Evolutionary conservation across 2,329 filamentous ascomycete genomes (phyloP).

Genomic region (Talaromyces sp.): DNA sequence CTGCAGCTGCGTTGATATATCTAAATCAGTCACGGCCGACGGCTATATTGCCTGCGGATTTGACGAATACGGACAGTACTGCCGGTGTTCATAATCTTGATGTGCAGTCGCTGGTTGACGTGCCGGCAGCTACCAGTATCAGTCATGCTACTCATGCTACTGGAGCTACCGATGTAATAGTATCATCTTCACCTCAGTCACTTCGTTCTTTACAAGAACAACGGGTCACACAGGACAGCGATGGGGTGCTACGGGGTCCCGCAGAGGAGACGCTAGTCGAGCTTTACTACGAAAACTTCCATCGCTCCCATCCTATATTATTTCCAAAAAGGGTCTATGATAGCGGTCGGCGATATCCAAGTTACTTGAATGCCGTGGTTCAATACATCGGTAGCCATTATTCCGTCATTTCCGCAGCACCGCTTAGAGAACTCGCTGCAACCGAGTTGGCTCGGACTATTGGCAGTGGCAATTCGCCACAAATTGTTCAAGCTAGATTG

Average conservation of each 20-base stretch:
- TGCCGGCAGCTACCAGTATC: not conserved
- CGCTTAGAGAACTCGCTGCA: not conserved
- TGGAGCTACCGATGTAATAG: not conserved
- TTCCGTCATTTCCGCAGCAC: constrained; percentile 9
- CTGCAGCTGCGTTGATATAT: constrained; percentile 11
- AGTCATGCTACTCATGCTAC: not conserved
- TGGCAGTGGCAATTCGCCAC: not conserved
- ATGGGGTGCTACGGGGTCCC: not conserved
- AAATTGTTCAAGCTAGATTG: constrained; percentile 14
- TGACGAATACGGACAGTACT: not conserved
- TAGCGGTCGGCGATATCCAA: constrained; percentile 9
- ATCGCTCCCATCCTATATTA: constrained; percentile 14
- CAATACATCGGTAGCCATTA: constrained; percentile 18
- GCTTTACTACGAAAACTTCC: constrained; percentile 18
- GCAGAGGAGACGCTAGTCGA: constrained; percentile 11
- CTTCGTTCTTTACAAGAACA: constrained; percentile 3
- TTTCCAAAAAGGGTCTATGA: constrained; percentile 14
- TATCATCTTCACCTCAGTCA: constrained; percentile 6
- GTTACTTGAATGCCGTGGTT: constrained; percentile 11
- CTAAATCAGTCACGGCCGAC: not conserved
- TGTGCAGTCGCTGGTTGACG: not conserved
- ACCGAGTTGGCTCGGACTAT: not conserved
- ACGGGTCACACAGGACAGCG: not conserved
- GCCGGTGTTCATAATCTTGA: not conserved
- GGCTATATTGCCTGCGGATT: not conserved